Base-by-base conservation (phyloP, 805 yeast genomes). In the Monosporozyma unispora region DNA sequence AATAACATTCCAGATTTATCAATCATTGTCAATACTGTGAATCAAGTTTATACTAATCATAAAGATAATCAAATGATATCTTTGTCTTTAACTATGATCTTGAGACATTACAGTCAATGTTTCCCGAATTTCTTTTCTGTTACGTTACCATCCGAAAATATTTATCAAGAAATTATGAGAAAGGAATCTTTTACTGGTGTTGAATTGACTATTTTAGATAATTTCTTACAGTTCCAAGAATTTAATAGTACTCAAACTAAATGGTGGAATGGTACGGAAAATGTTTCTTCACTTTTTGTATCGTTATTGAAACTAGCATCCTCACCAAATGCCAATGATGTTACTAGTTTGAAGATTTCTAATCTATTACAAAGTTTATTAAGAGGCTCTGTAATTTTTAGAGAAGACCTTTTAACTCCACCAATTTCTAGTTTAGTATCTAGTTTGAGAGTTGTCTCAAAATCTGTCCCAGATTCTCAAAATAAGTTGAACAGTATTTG, bases 211-310 rank as follows among this genome's bases (percentile, higher is more conserved):
- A 66, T 81, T 25, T 66, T 84, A 41, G 84, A 82, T 54, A 73
- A 74, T 44, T 79, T 78, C 51, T 70, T 89, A 53, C 81, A 80
- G 51, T 68, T 83, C 11, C 87, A 80, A 54, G 78, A 81, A 19
- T 70, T 70, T 12, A 71, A 75, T 9, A 70, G 72, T 12, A 65
- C 75, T 3, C 79, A 77, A 46, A 73, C 80, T 29, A 86, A 82
- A 64, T 90, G 96, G 96, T 89, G 93, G 89, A 83, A 78, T 60
- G 69, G 76, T 25, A 52, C 73, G 2, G 71, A 69, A 6, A 59
- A 67, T 1, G 69, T 70, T 16, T 72, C 74, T 49, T 81, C 95
- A 0, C 69, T 86, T 43, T 88, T 87, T 64, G 80, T 90, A 0
- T 76, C 79, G 6, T 68, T 88, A 49, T 57, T 85, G 27, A 77